These are phyloP conservation scores for Aspergillus quadricinctus DNA, from an alignment of 2,329 filamentous ascomycete species.

Conservation along the genomic window DNA sequence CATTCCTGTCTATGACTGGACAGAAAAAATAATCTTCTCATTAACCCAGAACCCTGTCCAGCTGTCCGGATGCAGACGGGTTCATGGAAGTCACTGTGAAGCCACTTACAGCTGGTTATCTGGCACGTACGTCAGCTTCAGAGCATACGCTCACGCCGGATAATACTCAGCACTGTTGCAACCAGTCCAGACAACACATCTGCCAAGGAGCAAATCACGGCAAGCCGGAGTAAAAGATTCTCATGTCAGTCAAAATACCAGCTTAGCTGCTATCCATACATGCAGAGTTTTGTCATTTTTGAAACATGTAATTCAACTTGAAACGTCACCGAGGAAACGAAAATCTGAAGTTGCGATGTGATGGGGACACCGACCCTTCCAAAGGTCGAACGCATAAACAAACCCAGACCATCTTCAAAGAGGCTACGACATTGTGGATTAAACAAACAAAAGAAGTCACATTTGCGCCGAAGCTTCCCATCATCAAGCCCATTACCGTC, in stretches of 20 bases:
- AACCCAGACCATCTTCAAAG: conserved; percentile 14
- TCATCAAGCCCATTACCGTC: conserved; percentile 32
- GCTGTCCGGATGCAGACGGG: background rate
- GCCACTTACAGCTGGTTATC: background rate
- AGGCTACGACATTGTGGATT: conserved; percentile 7
- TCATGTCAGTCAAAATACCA: background rate
- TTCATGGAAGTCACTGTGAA: background rate
- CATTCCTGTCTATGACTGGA: background rate
- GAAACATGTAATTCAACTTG: background rate
- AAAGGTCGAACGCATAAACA: conserved; percentile 9
- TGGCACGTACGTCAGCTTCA: background rate
- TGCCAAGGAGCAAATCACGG: background rate
- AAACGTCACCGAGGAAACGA: background rate
- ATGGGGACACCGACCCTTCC: background rate
- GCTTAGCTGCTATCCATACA: background rate
- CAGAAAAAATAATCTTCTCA: background rate
- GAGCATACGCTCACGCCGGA: background rate
- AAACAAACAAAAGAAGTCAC: conserved; percentile 20
- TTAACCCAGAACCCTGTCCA: background rate
- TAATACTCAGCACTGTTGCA: background rate
- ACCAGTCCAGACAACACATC: background rate
- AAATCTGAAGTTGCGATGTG: background rate
- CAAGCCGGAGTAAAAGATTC: background rate
- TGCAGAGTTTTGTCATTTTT: background rate
- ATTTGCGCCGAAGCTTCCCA: conserved; percentile 31